Conservation (phyloP, 2,329 filamentous ascomycete species). For the Juglanconis oblonga region DNA sequence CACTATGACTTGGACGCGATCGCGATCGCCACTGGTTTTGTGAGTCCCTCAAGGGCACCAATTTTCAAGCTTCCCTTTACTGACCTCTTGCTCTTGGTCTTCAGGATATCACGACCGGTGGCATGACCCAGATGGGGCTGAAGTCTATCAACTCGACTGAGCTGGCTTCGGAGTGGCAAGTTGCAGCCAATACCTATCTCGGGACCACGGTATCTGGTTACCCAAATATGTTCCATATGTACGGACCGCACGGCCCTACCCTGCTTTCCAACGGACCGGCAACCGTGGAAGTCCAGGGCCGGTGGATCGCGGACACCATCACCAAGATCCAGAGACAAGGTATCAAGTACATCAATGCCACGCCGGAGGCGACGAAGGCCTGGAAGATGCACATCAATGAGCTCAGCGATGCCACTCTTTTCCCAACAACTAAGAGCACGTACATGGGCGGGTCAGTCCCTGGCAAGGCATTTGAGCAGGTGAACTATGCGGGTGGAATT, state of each 20-base stretch:
- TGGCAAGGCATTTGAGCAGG: constrained; percentile 49
- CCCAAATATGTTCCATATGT: constrained; percentile 52
- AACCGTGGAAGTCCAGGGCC: constrained; percentile 52
- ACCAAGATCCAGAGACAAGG: constrained; percentile 42
- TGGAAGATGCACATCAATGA: constrained; percentile 51
- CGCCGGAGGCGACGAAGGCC: constrained; percentile 37
- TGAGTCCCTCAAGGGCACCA: constrained; percentile 24
- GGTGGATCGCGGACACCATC: constrained; percentile 53
- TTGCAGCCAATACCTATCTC: constrained; percentile 41
- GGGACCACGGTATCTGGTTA: constrained; percentile 41
- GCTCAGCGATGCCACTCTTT: constrained; percentile 42
- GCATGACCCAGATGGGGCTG: constrained; percentile 44
- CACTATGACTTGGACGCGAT: constrained; percentile 42
- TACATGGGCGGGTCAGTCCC: constrained; percentile 51
- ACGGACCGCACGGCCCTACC: constrained; percentile 56
- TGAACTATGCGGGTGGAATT: constrained; percentile 45
- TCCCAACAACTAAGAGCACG: constrained; percentile 47
- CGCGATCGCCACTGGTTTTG: constrained; percentile 44
- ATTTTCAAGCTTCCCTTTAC: too few species aligned
- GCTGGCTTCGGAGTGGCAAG: constrained; percentile 41
- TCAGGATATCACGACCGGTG: constrained; percentile 21
- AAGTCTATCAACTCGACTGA: constrained; percentile 35
- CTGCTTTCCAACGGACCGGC: constrained; percentile 55
- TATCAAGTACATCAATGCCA: constrained; percentile 50
- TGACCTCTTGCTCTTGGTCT: neutral